Evolutionary conservation across 164 flowering plant genomes (phyloP).

Genomic region (Piper betle): DNA sequence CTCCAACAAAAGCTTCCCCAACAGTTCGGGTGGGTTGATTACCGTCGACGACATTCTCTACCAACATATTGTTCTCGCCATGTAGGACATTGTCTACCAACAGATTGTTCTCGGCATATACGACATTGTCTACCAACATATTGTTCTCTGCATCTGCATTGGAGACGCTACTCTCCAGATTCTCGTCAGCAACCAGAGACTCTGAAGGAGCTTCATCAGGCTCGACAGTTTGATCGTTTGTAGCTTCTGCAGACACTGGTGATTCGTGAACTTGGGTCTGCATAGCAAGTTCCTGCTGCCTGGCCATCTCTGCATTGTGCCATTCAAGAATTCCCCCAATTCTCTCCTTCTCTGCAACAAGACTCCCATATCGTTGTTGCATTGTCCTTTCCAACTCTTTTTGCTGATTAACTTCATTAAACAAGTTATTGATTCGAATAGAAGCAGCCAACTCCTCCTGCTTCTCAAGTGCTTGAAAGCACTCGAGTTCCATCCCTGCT

Average conservation of each 20-base stretch:
- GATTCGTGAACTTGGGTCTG: conserved; percentile 11
- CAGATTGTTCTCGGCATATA: too few relatives aligned
- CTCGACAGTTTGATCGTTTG: conserved; percentile 1
- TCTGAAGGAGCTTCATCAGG: conserved; percentile 4
- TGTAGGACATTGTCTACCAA: too few relatives aligned
- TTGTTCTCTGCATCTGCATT: background rate
- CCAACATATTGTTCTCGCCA: too few relatives aligned
- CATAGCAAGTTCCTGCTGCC: conserved; percentile 43
- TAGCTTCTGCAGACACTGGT: background rate
- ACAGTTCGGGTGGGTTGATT: too few relatives aligned
- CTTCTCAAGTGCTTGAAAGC: conserved; percentile 74
- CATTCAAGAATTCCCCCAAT: conserved; percentile 27
- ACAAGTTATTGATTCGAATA: conserved; percentile 44
- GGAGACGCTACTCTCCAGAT: conserved; percentile 2
- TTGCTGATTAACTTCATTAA: conserved; percentile 83
- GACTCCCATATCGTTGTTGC: conserved; percentile 62
- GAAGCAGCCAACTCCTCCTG: conserved; percentile 82
- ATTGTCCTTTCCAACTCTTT: conserved; percentile 66
- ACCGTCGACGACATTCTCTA: too few relatives aligned
- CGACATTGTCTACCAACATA: background rate
- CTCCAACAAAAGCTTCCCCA: too few relatives aligned
- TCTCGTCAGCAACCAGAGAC: conserved; percentile 9
- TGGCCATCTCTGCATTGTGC: conserved; percentile 30
- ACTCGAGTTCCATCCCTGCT: conserved; percentile 84
- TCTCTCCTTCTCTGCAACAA: conserved; percentile 47